Conservation (phyloP, 306 rosid species). For the Quercus mongolica region DNA sequence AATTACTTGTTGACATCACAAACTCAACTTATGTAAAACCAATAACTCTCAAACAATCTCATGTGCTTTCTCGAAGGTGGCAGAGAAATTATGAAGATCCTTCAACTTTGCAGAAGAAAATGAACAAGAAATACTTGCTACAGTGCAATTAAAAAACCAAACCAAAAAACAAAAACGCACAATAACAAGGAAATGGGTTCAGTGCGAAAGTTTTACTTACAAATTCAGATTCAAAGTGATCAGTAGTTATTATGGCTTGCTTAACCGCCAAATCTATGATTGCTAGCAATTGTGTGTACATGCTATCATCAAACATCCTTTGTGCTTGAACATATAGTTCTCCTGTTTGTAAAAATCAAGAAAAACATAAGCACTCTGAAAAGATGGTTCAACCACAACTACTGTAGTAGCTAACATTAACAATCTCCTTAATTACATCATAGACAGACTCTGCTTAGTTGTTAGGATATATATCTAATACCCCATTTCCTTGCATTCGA, state of each 20-base stretch:
- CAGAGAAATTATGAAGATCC: neutral
- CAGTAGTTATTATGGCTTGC: constrained; percentile 56
- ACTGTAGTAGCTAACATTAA: neutral
- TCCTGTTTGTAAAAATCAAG: constrained; percentile 48
- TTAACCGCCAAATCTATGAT: constrained; percentile 66
- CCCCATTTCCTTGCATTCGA: neutral
- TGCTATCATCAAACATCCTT: constrained; percentile 59
- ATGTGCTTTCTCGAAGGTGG: neutral
- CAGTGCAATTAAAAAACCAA: neutral
- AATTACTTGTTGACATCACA: neutral
- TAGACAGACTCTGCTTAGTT: neutral
- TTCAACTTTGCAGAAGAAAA: neutral
- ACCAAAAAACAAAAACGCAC: neutral
- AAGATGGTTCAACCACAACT: neutral
- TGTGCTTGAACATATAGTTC: constrained; percentile 88
- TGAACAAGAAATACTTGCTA: neutral
- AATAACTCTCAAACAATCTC: neutral
- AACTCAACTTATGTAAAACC: neutral
- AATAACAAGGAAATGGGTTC: neutral
- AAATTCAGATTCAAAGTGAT: constrained; percentile 78
- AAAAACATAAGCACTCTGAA: constrained; percentile 9
- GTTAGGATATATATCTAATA: neutral
- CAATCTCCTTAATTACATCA: neutral
- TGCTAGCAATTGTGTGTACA: constrained; percentile 69
- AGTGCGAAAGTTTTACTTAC: constrained; percentile 48